Evolutionary conservation across 768 basidiomycete species (phyloP).

Genomic region (Dacryopinax primogenitus): DNA sequence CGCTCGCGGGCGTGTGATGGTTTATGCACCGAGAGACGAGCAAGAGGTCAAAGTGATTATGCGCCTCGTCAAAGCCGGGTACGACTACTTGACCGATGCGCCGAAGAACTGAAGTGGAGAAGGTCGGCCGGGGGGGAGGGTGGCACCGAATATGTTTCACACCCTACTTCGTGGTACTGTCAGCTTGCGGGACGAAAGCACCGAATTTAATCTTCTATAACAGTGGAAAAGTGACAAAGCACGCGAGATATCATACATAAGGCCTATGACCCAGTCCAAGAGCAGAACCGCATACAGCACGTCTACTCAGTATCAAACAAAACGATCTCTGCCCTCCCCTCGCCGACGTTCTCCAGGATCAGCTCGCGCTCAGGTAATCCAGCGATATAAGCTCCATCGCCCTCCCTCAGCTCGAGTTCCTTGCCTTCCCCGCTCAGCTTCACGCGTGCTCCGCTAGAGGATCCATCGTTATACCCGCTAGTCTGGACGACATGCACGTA

Average conservation of each 20-base stretch:
- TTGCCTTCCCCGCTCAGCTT: constrained; percentile 34
- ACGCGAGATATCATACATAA: neutral
- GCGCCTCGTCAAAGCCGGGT: neutral
- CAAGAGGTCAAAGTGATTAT: neutral
- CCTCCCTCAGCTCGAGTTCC: constrained; percentile 56
- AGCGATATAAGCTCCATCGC: constrained; percentile 74
- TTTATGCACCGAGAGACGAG: neutral
- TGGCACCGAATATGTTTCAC: neutral
- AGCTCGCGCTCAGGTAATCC: constrained; percentile 33
- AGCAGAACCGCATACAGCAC: constrained; percentile 15
- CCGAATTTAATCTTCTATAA: neutral
- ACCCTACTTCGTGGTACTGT: neutral
- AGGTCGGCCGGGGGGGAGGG: too few species aligned
- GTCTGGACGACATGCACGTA: constrained; percentile 82
- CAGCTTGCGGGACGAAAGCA: neutral
- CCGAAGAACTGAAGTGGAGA: too few species aligned
- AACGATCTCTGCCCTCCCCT: constrained; percentile 55
- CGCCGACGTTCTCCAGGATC: constrained; percentile 45
- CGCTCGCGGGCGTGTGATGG: neutral
- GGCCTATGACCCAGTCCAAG: neutral
- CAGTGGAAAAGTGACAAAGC: neutral
- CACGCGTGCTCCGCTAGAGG: constrained; percentile 45
- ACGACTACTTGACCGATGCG: constrained; percentile 26
- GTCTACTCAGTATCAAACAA: constrained; percentile 58
- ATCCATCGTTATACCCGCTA: constrained; percentile 57